Evolutionary conservation across 768 basidiomycete genomes (phyloP), one percentile per base, ranked within the genome.

Genomic region (Tylopilus sp.): DNA sequence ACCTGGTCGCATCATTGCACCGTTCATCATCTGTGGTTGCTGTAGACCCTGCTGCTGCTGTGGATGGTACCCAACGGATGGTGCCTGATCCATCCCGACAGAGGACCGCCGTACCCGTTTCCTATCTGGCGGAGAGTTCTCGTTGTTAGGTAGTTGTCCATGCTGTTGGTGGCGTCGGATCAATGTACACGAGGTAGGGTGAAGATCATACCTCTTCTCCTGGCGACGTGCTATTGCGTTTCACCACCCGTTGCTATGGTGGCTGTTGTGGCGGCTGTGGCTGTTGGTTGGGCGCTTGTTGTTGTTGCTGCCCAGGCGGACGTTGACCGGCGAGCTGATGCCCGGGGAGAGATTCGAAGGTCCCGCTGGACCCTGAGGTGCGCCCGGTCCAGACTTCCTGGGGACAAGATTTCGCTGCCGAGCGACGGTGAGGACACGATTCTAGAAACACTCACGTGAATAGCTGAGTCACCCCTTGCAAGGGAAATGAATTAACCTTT

Each of bases 71-170:
- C 70, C 72, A 10, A 68, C 59, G 16, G 71, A 59, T 22, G 71
- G 72, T n/a, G 68, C 70, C 45, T 76, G 78, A 50, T 79, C 78
- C 56, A 73, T 63, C 41, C 49, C 48, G 40, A 76, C n/a, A n/a
- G n/a, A n/a, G n/a, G n/a, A n/a, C n/a, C n/a, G n/a, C n/a, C n/a
- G n/a, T n/a, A n/a, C n/a, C n/a, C n/a, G n/a, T n/a, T n/a, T n/a
- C n/a, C n/a, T n/a, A n/a, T n/a, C n/a, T n/a, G n/a, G n/a, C n/a
- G n/a, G n/a, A n/a, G n/a, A n/a, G n/a, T n/a, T n/a, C n/a, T n/a
- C n/a, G n/a, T n/a, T n/a, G n/a, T n/a, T 76, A n/a, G 76, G 74
- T 38, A 78, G 63, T 41, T 66, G 72, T 38, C 79, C 81, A 53
- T 79, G 78, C 78, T 80, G 58, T 37, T 33, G 12, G 30, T 19